Conservation (phyloP, 2,329 filamentous ascomycete species). For the Coleophoma eucalyptorum region DNA sequence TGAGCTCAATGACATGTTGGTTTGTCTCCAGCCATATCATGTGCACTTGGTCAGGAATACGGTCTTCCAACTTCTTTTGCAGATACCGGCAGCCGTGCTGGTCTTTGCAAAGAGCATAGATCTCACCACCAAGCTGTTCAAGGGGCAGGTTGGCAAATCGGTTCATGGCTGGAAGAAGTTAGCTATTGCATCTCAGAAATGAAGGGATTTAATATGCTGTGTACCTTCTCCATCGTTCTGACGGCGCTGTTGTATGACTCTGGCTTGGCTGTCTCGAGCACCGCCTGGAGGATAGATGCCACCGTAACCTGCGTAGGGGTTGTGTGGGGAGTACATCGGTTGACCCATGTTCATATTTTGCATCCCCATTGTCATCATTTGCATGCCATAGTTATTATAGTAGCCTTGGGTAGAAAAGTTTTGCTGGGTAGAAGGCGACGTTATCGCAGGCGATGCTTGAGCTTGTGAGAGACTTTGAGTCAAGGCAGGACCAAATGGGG, state of each 20-base stretch:
- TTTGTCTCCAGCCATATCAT: slow-evolving; percentile 95
- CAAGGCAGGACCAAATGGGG: slow-evolving; percentile 69
- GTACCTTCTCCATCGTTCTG: slow-evolving; percentile 69
- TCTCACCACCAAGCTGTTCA: slow-evolving; percentile 75
- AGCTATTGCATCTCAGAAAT: slow-evolving; percentile 10
- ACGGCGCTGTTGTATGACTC: slow-evolving; percentile 72
- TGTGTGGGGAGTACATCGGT: slow-evolving; percentile 51
- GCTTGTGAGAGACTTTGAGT: slow-evolving; percentile 30
- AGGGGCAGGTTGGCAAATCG: slow-evolving; percentile 81
- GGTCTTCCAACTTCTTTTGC: slow-evolving; percentile 95
- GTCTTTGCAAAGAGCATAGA: slow-evolving; percentile 92
- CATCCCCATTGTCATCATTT: slow-evolving; percentile 66
- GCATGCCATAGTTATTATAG: slow-evolving; percentile 37
- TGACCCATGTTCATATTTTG: slow-evolving; percentile 57
- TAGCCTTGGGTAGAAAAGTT: slow-evolving; percentile 26
- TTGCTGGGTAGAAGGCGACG: slow-evolving; percentile 22
- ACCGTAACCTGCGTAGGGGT: slow-evolving; percentile 39
- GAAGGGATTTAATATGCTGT: slow-evolving; percentile 10
- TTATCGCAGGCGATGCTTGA: slow-evolving; percentile 19
- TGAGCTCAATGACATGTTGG: slow-evolving; percentile 90
- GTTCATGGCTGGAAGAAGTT: slow-evolving; percentile 52
- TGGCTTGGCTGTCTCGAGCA: slow-evolving; percentile 70
- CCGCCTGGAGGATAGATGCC: slow-evolving; percentile 34
- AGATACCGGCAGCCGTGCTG: slow-evolving; percentile 96
- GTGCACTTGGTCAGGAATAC: slow-evolving; percentile 76